Evolutionary conservation across 208 protist species (phyloP).

Genomic region (Balamuthia mandrillaris): DNA sequence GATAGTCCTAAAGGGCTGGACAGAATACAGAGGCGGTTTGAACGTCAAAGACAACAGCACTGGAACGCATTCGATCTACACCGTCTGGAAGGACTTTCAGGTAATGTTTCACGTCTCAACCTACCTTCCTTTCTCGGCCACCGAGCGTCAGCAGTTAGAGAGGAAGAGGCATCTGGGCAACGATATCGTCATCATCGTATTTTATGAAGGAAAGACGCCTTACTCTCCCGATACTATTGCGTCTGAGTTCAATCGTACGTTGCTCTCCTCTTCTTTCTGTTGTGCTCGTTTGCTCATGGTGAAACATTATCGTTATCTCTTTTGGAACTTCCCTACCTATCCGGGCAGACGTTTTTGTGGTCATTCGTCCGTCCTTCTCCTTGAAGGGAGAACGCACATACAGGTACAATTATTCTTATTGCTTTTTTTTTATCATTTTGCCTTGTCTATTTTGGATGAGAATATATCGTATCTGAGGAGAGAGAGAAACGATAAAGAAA

Average conservation of each 20-base stretch:
- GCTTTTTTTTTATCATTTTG: no score
- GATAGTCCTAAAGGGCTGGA: constrained; percentile 49
- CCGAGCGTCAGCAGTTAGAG: constrained; percentile 51
- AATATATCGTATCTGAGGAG: no score
- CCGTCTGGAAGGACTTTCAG: constrained; percentile 49
- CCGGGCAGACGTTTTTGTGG: no score
- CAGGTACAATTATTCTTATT: no score
- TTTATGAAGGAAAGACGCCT: not conserved
- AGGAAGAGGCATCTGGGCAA: constrained; percentile 47
- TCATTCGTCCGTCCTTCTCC: no score
- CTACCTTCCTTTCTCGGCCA: constrained; percentile 46
- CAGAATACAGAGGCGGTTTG: constrained; percentile 59
- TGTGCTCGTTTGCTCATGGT: not conserved
- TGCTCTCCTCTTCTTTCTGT: not conserved
- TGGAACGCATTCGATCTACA: constrained; percentile 53
- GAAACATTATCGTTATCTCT: no score
- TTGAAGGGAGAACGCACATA: no score
- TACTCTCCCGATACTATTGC: not conserved
- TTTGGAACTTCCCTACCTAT: no score
- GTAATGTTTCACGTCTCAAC: constrained; percentile 75
- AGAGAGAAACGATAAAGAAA: no score
- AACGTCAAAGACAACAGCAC: constrained; percentile 63
- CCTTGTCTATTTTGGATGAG: no score
- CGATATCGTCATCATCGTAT: constrained; percentile 50
- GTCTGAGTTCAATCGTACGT: constrained; percentile 12